A percentile compares a stretch with the other conserved stretches of the same genome.
These are phyloP conservation scores for Mayamaea pseudoterrestris DNA, from an alignment of 108 stramenopile species.

Conservation along the genomic window DNA sequence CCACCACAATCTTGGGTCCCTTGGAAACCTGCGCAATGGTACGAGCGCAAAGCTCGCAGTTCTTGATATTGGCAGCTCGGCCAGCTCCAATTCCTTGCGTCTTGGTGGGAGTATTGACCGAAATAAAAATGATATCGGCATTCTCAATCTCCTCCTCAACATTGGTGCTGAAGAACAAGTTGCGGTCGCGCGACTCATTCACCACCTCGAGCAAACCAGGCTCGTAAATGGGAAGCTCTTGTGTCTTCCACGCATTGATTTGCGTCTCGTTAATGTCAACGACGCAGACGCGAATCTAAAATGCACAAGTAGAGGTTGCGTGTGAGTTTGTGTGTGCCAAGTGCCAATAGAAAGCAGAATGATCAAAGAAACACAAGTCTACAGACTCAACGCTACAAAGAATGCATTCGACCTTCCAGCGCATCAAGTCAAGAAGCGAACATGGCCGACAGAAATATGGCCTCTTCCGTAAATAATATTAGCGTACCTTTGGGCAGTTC, in stretches of 20 bases:
- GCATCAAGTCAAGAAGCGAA: too few relatives aligned
- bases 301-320: background rate
- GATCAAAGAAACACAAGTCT: background rate
- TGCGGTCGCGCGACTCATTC: conserved; percentile 50
- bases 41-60: conserved; percentile 98
- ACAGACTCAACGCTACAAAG: too few relatives aligned
- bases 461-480: background rate
- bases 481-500: conserved; percentile 84
- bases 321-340: background rate
- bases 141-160: conserved; percentile 84
- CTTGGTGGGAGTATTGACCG: conserved; percentile 99
- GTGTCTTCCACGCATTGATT: conserved; percentile 95
- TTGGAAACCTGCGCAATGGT: conserved; percentile 92
- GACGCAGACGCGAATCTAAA: conserved; percentile 87
- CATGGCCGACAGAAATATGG: too few relatives aligned
- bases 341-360: background rate
- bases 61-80: conserved; percentile 97
- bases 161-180: conserved; percentile 98
- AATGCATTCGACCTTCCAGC: too few relatives aligned
- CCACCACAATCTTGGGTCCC: conserved; percentile 93
- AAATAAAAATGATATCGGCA: conserved; percentile 97
- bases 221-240: conserved; percentile 96
- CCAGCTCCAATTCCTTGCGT: conserved; percentile 97
- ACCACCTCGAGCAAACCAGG: conserved; percentile 94
- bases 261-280: conserved; percentile 91